These are phyloP conservation scores for Pyrus pyrifolia DNA, from an alignment of 306 rosid genomes.

Conservation along the genomic window DNA sequence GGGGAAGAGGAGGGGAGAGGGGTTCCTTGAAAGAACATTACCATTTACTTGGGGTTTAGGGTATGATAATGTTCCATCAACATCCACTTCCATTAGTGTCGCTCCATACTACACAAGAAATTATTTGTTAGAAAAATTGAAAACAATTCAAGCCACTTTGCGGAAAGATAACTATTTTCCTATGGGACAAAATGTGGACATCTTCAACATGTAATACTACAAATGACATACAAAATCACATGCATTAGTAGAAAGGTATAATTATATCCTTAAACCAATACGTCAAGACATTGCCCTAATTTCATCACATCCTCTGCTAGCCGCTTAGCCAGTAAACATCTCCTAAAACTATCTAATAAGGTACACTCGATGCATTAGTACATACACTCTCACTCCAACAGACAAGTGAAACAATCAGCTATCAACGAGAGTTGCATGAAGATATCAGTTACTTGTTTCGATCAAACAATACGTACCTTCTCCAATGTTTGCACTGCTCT, in stretches of 20 bases:
- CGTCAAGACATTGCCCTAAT: not conserved
- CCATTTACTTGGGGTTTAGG: constrained; percentile 60
- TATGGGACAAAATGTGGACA: not conserved
- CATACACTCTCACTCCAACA: not conserved
- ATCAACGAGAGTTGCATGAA: not conserved
- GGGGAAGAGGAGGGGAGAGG: not conserved
- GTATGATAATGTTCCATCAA: constrained; percentile 64
- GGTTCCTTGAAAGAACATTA: constrained; percentile 18
- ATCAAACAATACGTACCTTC: constrained; percentile 38
- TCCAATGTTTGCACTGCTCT: constrained; percentile 61
- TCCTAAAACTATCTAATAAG: not conserved
- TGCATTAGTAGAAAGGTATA: not conserved
- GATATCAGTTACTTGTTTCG: not conserved
- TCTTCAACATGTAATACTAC: not conserved
- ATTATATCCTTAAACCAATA: not conserved
- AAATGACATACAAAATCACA: not conserved
- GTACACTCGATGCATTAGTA: not conserved
- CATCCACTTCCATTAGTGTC: constrained; percentile 67
- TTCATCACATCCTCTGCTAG: not conserved
- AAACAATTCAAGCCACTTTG: not conserved
- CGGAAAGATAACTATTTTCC: not conserved
- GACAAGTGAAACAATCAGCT: not conserved
- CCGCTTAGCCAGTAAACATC: not conserved
- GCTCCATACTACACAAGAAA: constrained; percentile 54
- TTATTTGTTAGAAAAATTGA: not conserved